These are phyloP conservation scores for Fusarium xylarioides DNA, from an alignment of 2,329 filamentous ascomycete species.

Conservation along the genomic window DNA sequence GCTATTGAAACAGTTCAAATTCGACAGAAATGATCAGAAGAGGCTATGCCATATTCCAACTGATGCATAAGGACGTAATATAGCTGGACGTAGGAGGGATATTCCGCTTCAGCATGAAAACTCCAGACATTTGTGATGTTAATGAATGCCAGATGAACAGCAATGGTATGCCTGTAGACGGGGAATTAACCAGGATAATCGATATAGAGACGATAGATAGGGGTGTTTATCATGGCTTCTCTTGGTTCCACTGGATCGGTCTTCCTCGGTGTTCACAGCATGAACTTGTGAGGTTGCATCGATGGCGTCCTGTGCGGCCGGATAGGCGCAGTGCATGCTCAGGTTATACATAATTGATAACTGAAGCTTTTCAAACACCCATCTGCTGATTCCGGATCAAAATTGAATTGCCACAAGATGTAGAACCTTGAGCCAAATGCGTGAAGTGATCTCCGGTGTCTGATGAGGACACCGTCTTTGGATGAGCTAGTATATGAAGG, in stretches of 20 bases:
- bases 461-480: background rate
- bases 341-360: background rate
- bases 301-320: background rate
- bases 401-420: background rate
- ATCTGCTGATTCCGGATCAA: background rate
- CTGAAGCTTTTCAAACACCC: background rate
- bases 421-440: background rate
- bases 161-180: background rate
- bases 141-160: background rate
- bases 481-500: background rate
- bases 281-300: constrained; percentile 3
- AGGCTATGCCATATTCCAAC: background rate
- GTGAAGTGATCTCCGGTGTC: background rate
- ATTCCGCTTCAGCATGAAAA: background rate
- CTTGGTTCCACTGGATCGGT: constrained; percentile 6
- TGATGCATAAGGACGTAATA: background rate
- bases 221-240: background rate
- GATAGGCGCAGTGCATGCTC: background rate
- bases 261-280: constrained; percentile 26
- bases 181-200: background rate
- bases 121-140: background rate
- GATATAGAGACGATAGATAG: background rate
- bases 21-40: background rate
- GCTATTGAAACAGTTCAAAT: background rate
- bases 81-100: background rate